phyloP scores from a whole-genome alignment of 129 eudicot genomes.

The Tanacetum coccineum region DNA sequence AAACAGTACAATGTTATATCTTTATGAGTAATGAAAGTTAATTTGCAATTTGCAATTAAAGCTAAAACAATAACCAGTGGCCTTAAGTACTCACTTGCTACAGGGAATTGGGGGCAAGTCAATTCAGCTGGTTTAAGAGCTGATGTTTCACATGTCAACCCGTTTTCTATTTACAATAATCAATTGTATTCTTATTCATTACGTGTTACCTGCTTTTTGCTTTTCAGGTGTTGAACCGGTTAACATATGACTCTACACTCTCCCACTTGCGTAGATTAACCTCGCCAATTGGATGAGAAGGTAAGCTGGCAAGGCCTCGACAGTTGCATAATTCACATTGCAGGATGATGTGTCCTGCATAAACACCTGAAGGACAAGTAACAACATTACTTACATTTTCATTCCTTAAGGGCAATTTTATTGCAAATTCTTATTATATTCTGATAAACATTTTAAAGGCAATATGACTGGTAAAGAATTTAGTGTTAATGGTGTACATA shows the following conservation, averaged over 20 bases:
- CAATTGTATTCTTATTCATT: not conserved
- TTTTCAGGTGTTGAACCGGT: slow-evolving; percentile 58
- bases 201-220: not conserved
- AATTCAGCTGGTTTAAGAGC: slow-evolving; percentile 78
- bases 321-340: slow-evolving; percentile 77
- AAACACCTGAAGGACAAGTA: slow-evolving; percentile 87
- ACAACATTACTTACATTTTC: not conserved
- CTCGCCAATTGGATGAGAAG: slow-evolving; percentile 75
- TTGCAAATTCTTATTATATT: no score
- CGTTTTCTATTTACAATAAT: not conserved
- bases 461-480: no score
- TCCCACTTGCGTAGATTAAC: slow-evolving; percentile 73
- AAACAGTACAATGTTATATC: no score
- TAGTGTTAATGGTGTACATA: no score
- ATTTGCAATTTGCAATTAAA: no score
- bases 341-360: slow-evolving; percentile 85
- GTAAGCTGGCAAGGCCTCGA: slow-evolving; percentile 77
- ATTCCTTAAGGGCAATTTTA: no score
- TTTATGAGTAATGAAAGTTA: no score
- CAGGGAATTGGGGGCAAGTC: slow-evolving; percentile 82
- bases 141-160: slow-evolving; percentile 68
- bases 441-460: no score
- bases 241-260: slow-evolving; percentile 73
- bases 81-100: slow-evolving; percentile 69
- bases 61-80: no score